Evolutionary conservation across 345 rosid species (phyloP), one percentile per base, ranked within the genome.

Genomic region (Draba incana): DNA sequence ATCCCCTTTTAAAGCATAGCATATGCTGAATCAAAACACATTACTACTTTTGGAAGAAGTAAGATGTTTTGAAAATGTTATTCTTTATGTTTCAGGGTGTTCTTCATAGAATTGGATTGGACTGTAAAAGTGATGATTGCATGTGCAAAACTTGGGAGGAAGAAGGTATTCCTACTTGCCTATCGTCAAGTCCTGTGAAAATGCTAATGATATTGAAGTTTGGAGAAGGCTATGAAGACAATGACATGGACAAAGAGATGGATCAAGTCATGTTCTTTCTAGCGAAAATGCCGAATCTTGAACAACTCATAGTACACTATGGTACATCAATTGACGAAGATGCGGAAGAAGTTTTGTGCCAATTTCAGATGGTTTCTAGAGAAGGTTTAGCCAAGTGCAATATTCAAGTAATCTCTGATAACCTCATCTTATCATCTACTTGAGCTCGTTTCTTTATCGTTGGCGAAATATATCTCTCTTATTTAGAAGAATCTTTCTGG

Each of bases 151-250:
- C 33, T 2, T 59, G 37, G 23, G 49, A 59, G 20, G 33, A 58
- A 7, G 59, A 64, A 25, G 28, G 14, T 8, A 16, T 64, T 64
- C 83, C 86, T 35, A 62, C 31, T 8, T 48, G 68, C 44, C 30
- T 62, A 48, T 48, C 56, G 11, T 47, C 67, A 47, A 63, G 68
- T 63, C 84, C 92, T 0, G 72, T 63, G 56, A 63, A 63, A 23
- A 3, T 23, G 7, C 23, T 63, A 20, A 6, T 48, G 57, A 24
- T 63, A 23, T 2, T 63, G 10, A 37, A 63, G 6, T 63, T 65
- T 65, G 70, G 70, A 27, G 60, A 52, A 9, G 28, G 41, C 50
- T 41, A 5, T 52, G 60, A 52, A 52, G 70, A 65, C 1, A 51
- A 52, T 4, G 70, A 44, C 54, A 67, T 55, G 71, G 54, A 46